Conservation (phyloP, 1,284 basidiomycete genomes). For the Blastosporella zonata region DNA sequence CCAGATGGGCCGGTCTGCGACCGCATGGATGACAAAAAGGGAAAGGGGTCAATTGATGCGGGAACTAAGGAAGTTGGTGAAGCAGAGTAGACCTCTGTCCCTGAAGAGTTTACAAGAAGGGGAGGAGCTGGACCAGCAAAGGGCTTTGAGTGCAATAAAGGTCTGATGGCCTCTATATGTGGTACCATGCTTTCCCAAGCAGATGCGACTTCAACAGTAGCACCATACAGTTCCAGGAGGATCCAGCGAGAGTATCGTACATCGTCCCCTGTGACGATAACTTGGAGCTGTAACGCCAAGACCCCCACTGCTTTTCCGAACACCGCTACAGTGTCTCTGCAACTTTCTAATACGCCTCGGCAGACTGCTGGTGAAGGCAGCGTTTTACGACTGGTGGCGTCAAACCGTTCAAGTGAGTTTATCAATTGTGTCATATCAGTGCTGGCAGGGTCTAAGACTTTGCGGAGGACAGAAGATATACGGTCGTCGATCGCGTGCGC, state of each 20-base stretch:
- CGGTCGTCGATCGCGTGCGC: slow-evolving; percentile 85
- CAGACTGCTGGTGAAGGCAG: slow-evolving; percentile 74
- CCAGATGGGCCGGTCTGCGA: slow-evolving; percentile 5
- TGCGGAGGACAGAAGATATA: slow-evolving; percentile 76
- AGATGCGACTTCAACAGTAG: slow-evolving; percentile 83
- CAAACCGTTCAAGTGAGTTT: slow-evolving; percentile 89
- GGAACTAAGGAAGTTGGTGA: slow-evolving; percentile 19
- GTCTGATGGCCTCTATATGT: slow-evolving; percentile 69
- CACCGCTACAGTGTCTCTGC: slow-evolving; percentile 81
- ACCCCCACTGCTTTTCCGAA: slow-evolving; percentile 89
- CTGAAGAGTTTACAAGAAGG: slow-evolving; percentile 11
- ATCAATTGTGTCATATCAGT: slow-evolving; percentile 84
- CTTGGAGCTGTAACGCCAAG: slow-evolving; percentile 78
- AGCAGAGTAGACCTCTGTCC: slow-evolving; percentile 21
- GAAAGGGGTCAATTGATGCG: not conserved
- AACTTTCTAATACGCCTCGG: slow-evolving; percentile 78
- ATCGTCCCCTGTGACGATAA: slow-evolving; percentile 75
- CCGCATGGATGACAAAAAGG: slow-evolving; percentile 3
- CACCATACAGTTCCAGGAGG: slow-evolving; percentile 86
- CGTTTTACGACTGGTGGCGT: slow-evolving; percentile 72
- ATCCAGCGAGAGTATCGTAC: slow-evolving; percentile 87
- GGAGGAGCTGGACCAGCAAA: slow-evolving; percentile 27
- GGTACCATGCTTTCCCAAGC: slow-evolving; percentile 84
- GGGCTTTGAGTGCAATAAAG: slow-evolving; percentile 50
- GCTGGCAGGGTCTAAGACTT: slow-evolving; percentile 85